Conservation (phyloP, 2,329 filamentous ascomycete genomes). For the Rhynchosporium agropyri region DNA sequence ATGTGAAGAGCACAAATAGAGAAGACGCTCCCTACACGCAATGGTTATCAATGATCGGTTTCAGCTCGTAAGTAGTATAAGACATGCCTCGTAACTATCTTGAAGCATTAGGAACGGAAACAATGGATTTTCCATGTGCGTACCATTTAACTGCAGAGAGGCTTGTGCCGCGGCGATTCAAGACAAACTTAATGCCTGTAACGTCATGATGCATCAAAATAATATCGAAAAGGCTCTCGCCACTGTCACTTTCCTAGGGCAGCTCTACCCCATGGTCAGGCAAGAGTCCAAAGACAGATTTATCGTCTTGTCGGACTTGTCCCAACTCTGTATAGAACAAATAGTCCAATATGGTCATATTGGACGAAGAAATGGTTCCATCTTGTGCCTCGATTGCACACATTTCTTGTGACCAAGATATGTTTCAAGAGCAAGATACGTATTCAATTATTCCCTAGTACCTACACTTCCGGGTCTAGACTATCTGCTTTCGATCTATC, state of each 20-base stretch:
- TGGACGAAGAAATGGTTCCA: not conserved
- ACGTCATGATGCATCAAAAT: not conserved
- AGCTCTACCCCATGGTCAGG: not conserved
- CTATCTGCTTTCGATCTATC: no score
- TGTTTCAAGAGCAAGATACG: not conserved
- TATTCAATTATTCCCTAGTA: not conserved
- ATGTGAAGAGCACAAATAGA: not conserved
- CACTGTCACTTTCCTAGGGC: not conserved
- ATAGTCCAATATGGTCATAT: not conserved
- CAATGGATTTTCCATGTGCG: no score
- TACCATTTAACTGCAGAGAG: not conserved
- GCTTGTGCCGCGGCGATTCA: not conserved
- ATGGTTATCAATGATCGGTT: no score
- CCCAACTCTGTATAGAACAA: not conserved
- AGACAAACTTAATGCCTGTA: not conserved
- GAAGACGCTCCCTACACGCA: not conserved
- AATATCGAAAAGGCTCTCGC: not conserved
- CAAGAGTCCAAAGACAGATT: not conserved
- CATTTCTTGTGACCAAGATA: not conserved
- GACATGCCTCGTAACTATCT: no score
- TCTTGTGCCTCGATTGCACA: not conserved
- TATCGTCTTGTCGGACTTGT: not conserved
- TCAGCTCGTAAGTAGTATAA: no score
- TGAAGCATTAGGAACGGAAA: no score
- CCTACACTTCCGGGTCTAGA: no score